Evolutionary conservation across 805 yeast genomes (phyloP), one percentile per base, ranked within the genome.

Genomic region (Saccharomycopsis schoenii): DNA sequence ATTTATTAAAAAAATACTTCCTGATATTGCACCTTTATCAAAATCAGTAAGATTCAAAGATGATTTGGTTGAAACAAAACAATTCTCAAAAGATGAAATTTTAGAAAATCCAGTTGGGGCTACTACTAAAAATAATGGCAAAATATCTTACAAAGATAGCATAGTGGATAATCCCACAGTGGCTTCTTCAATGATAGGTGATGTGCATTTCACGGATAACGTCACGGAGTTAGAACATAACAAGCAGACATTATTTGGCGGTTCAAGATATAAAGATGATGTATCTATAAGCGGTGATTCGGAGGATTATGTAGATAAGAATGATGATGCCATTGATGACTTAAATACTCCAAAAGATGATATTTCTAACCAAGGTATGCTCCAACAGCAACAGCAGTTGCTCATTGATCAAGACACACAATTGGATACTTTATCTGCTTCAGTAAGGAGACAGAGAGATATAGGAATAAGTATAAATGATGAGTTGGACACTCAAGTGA

Each of bases 401-500:
- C 60, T 81, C 9, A 62, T 74, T 17, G 70, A 73, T 17, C 86
- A 83, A 62, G 85, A 82, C 64, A 66, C 69, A 0, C 74, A 77
- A 42, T 64, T 83, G 10, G 73, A 72, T 11, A 55, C 67, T 0
- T 66, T 83, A 2, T 72, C 83, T 1, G 65, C 68, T 4, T 77
- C 83, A 0, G 77, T 82, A 0, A 70, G 72, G 37, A 71, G 76
- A 47, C 80, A 80, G 58, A 76, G 76, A 63, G 74, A 72, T 1
- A 70, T 83, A 55, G 78, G 85, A 1, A 47, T 76, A 10, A 74
- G 72, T 39, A 82, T 83, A 12, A 74, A 80, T 61, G 72, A 70
- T 5, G 86, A 83, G 64, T 67, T 82, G 10, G 72, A 70, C 12
- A 77, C 77, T 3, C 85, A 82, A 57, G 73, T 81, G 67, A 77